Conservation (phyloP, 1,284 basidiomycete species). For the Volvariella surrecta region DNA sequence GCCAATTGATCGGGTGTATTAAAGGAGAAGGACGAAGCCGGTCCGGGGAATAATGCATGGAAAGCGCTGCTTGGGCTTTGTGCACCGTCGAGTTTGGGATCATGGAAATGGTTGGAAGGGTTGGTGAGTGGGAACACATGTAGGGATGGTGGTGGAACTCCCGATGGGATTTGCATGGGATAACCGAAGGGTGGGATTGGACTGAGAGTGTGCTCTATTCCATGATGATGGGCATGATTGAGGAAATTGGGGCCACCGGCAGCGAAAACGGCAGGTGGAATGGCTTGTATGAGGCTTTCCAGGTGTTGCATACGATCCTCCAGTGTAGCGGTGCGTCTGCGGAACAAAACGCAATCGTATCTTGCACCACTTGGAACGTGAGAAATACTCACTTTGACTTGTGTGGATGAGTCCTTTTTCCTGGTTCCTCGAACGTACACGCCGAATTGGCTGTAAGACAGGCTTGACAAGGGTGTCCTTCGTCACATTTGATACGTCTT, state of each 20-base stretch:
- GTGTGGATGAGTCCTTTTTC: slow-evolving; percentile 74
- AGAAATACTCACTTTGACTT: slow-evolving; percentile 62
- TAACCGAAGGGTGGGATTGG: slow-evolving; percentile 46
- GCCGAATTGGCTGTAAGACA: slow-evolving; percentile 69
- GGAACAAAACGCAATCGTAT: slow-evolving; percentile 7
- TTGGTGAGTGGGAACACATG: slow-evolving; percentile 68
- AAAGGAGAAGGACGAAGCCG: slow-evolving; percentile 15
- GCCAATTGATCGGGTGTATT: slow-evolving; percentile 32
- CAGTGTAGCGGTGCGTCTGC: slow-evolving; percentile 65
- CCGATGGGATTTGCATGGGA: slow-evolving; percentile 48
- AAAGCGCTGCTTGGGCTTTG: slow-evolving; percentile 36
- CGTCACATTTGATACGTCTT: slow-evolving; percentile 75
- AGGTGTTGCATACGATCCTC: slow-evolving; percentile 82
- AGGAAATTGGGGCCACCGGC: slow-evolving; percentile 34
- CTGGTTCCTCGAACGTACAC: slow-evolving; percentile 79
- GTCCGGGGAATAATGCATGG: slow-evolving; percentile 28
- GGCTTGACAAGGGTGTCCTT: slow-evolving; percentile 78
- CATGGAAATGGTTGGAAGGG: slow-evolving; percentile 62
- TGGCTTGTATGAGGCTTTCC: slow-evolving; percentile 73
- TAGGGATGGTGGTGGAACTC: slow-evolving; percentile 67
- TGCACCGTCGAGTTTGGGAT: slow-evolving; percentile 13
- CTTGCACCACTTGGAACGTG: background rate
- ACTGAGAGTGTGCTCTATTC: slow-evolving; percentile 22
- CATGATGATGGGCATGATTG: slow-evolving; percentile 22
- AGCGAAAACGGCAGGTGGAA: slow-evolving; percentile 69